phyloP scores from a whole-genome alignment of 495 filamentous ascomycete species.

The Xylaria intraflava region DNA sequence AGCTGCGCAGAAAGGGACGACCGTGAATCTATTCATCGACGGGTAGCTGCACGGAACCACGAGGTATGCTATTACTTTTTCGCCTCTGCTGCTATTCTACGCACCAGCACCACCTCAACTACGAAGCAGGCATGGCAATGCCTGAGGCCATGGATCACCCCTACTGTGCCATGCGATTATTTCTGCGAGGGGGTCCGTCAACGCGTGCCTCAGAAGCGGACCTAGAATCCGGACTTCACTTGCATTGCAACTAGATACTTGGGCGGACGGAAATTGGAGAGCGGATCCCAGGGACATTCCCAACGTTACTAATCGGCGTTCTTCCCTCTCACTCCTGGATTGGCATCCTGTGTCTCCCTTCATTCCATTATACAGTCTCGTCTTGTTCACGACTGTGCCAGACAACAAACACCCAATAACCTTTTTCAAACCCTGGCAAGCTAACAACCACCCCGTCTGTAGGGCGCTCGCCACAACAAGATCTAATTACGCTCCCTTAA shows the following conservation, averaged over 20 bases:
- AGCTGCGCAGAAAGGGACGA: background rate
- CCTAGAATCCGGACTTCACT: background rate
- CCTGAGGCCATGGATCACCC: slow-evolving; percentile 19
- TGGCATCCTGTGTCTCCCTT: slow-evolving; percentile 21
- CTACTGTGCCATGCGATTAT: slow-evolving; percentile 22
- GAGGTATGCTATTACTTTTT: slow-evolving; percentile 27
- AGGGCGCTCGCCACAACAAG: slow-evolving; percentile 10
- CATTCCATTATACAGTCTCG: slow-evolving; percentile 23
- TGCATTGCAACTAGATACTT: background rate
- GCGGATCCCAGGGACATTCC: slow-evolving; percentile 7
- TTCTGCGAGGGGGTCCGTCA: slow-evolving; percentile 49
- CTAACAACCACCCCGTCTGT: slow-evolving; percentile 1
- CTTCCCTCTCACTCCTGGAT: slow-evolving; percentile 14
- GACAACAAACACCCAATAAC: slow-evolving; percentile 19
- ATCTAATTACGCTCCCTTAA: background rate
- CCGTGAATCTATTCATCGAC: slow-evolving; percentile 8
- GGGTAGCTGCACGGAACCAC: slow-evolving; percentile 25
- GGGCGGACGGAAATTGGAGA: slow-evolving; percentile 17
- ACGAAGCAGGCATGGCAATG: slow-evolving; percentile 13
- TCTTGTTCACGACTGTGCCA: slow-evolving; percentile 10
- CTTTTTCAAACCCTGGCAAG: slow-evolving; percentile 10
- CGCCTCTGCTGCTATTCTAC: slow-evolving; percentile 14
- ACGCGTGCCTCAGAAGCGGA: slow-evolving; percentile 16
- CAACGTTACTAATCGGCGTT: slow-evolving; percentile 19
- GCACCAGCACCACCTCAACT: slow-evolving; percentile 1